Conservation (phyloP, 495 filamentous ascomycete species). For the Penicillium arizonense region DNA sequence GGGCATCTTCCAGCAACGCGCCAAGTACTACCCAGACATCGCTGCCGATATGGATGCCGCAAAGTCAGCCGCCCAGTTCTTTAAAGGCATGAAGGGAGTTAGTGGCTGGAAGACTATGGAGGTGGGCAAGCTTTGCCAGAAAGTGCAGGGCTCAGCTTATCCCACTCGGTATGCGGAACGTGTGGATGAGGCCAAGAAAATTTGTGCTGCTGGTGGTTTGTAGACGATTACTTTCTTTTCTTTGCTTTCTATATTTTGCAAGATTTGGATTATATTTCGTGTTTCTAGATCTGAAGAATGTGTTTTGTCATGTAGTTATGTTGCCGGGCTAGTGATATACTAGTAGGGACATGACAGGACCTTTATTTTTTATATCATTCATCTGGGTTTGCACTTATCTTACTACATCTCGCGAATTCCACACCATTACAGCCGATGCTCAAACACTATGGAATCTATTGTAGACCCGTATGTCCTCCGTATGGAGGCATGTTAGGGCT, state of each 20-base stretch:
- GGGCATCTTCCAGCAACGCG: constrained; percentile 22
- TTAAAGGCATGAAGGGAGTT: constrained; percentile 9
- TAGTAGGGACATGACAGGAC: too few species aligned
- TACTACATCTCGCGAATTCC: too few species aligned
- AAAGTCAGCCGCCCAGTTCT: constrained; percentile 17
- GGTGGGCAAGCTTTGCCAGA: constrained; percentile 18
- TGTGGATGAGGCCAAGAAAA: constrained; percentile 17
- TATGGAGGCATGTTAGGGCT: too few species aligned
- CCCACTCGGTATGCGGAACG: constrained; percentile 12
- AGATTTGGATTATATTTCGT: background rate
- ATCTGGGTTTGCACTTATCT: too few species aligned
- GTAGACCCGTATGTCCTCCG: too few species aligned
- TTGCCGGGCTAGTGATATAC: too few species aligned
- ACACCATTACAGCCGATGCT: too few species aligned
- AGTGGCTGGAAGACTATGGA: constrained; percentile 17
- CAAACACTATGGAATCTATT: too few species aligned
- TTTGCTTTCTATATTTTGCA: background rate
- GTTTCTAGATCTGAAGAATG: background rate
- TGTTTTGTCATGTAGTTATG: background rate
- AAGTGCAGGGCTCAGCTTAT: constrained; percentile 18
- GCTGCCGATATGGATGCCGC: constrained; percentile 20
- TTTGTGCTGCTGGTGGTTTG: constrained; percentile 17
- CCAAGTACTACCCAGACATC: constrained; percentile 13
- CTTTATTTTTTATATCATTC: too few species aligned
- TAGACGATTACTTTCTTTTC: background rate